Percentiles rank a stretch among this genome's conserved stretches.
Evolutionary conservation across 2,329 filamentous ascomycete genomes (phyloP).

Genomic region (Camillea tinctor): DNA sequence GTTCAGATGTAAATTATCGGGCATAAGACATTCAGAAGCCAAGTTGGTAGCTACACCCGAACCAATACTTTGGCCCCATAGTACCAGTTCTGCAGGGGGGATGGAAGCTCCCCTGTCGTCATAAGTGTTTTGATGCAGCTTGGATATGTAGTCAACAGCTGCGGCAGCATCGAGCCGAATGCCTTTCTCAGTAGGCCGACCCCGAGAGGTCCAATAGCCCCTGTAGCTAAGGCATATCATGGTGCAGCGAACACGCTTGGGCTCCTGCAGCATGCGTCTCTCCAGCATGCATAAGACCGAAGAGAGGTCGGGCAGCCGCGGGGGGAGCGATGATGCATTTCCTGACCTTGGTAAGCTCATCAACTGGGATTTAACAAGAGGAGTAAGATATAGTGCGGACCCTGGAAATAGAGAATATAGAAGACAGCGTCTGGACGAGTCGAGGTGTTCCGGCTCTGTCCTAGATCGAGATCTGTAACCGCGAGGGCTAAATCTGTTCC

Average conservation of each 20-base stretch:
- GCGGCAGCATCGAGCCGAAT: slow-evolving; percentile 68
- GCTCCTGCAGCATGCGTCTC: slow-evolving; percentile 34
- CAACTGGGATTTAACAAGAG: slow-evolving; percentile 5
- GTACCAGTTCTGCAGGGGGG: slow-evolving; percentile 42
- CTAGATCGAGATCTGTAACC: slow-evolving; percentile 44
- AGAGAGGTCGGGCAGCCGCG: slow-evolving; percentile 56
- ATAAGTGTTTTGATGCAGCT: slow-evolving; percentile 35
- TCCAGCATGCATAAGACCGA: slow-evolving; percentile 47
- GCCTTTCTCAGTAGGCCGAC: slow-evolving; percentile 67
- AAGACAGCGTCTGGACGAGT: slow-evolving; percentile 34
- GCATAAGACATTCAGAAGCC: slow-evolving; percentile 41
- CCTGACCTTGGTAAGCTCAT: slow-evolving; percentile 39
- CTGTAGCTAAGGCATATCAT: slow-evolving; percentile 62
- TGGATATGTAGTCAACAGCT: slow-evolving; percentile 59
- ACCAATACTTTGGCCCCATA: slow-evolving; percentile 80
- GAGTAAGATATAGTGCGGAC: slow-evolving; percentile 34
- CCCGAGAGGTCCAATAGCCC: slow-evolving; percentile 76
- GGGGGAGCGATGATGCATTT: slow-evolving; percentile 59
- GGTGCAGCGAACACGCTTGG: slow-evolving; percentile 38
- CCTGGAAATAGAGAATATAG: slow-evolving; percentile 59
- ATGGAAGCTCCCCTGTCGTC: slow-evolving; percentile 5
- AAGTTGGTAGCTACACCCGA: slow-evolving; percentile 68
- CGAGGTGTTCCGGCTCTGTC: slow-evolving; percentile 11
- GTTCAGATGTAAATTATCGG: slow-evolving; percentile 39
- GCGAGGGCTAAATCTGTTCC: slow-evolving; percentile 64